These are phyloP conservation scores for Ogataea allantospora DNA, from an alignment of 805 yeast genomes.

Conservation along the genomic window DNA sequence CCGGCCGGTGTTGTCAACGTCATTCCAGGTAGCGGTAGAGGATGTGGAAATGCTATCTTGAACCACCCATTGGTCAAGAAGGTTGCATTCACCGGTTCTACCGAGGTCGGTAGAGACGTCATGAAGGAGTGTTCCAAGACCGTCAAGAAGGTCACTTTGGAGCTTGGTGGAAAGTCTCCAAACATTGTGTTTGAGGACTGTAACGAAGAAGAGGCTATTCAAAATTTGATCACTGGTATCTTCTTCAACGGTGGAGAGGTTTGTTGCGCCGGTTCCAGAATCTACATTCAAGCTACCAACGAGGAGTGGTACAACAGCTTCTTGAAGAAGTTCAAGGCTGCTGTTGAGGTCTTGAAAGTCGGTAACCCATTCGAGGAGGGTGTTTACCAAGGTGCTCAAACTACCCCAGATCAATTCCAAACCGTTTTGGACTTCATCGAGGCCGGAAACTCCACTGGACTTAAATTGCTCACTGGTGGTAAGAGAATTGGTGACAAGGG, in stretches of 20 bases:
- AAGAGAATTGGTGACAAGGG: conserved; percentile 68
- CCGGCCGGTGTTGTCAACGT: conserved; percentile 91
- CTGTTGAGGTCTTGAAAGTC: conserved; percentile 53
- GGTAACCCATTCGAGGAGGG: conserved; percentile 78
- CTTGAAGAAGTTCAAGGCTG: conserved; percentile 52
- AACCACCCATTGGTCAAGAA: conserved; percentile 80
- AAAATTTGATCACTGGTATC: conserved; percentile 69
- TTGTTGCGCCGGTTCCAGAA: conserved; percentile 90
- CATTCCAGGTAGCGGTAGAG: conserved; percentile 82
- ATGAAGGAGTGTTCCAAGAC: conserved; percentile 70
- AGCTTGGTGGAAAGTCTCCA: conserved; percentile 89
- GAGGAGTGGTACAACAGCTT: conserved; percentile 68
- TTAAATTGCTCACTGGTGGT: conserved; percentile 79
- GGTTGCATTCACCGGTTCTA: conserved; percentile 94
- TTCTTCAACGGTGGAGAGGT: conserved; percentile 90
- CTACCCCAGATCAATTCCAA: conserved; percentile 63
- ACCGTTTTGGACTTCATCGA: conserved; percentile 64
- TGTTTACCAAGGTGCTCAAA: conserved; percentile 74
- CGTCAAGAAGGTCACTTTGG: conserved; percentile 78
- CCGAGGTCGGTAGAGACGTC: conserved; percentile 77
- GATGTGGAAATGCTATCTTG: conserved; percentile 78
- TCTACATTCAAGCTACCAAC: conserved; percentile 59
- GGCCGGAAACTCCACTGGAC: conserved; percentile 65
- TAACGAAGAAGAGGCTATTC: conserved; percentile 61
- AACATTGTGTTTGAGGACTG: conserved; percentile 80